phyloP scores from a whole-genome alignment of 2,329 filamentous ascomycete species.

The Fusarium sp. region DNA sequence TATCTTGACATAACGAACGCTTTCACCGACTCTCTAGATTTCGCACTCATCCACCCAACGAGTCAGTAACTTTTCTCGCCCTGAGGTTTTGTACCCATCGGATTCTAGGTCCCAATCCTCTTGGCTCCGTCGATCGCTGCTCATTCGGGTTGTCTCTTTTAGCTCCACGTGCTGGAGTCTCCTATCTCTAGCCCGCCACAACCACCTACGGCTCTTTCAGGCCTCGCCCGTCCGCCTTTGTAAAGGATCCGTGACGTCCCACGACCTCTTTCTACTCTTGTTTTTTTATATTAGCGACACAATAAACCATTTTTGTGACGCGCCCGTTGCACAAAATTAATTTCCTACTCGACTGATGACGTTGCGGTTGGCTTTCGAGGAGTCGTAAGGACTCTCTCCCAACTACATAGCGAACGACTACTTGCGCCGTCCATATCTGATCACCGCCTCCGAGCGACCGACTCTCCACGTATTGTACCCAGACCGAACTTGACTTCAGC shows the following conservation, averaged over 20 bases:
- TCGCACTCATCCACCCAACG: background rate
- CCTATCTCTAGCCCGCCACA: conserved; percentile 43
- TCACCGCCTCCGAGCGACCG: conserved; percentile 17
- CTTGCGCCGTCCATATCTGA: conserved; percentile 36
- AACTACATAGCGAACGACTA: conserved; percentile 25
- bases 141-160: conserved; percentile 38
- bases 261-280: conserved; percentile 27
- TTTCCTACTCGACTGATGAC: conserved; percentile 42
- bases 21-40: background rate
- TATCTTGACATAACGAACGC: background rate
- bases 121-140: conserved; percentile 42
- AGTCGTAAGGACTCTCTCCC: conserved; percentile 36
- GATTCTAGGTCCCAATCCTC: conserved; percentile 10
- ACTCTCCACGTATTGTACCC: conserved; percentile 1
- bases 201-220: conserved; percentile 33
- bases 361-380: conserved; percentile 41
- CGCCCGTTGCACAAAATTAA: conserved; percentile 10
- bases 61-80: conserved; percentile 11
- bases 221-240: conserved; percentile 24
- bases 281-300: conserved; percentile 12
- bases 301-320: conserved; percentile 22
- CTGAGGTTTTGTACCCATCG: conserved; percentile 1
- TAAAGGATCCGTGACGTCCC: conserved; percentile 35
- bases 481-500: conserved; percentile 14
- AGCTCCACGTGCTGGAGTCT: conserved; percentile 46